Evolutionary conservation across 139 green algal species (phyloP).

Genomic region (Pseudopediastrum boryanum): DNA sequence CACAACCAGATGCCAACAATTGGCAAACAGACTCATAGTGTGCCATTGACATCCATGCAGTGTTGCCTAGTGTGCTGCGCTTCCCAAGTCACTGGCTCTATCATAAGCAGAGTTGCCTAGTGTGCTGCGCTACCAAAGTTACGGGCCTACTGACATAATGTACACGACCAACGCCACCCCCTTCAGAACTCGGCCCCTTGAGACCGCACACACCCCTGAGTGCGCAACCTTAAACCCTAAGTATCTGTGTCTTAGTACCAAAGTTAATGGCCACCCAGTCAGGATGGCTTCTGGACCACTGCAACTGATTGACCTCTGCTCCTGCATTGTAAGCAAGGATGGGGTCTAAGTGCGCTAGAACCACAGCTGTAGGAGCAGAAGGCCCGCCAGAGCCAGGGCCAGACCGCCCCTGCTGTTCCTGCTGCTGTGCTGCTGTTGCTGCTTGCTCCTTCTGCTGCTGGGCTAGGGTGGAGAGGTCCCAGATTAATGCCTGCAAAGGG

Average conservation of each 20-base stretch:
- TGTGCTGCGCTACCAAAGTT: no score
- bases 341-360: conserved; percentile 73
- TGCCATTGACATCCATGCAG: no score
- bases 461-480: conserved; percentile 84
- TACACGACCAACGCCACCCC: no score
- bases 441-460: conserved; percentile 13
- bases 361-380: not conserved
- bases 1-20: no score
- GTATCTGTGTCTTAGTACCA: conserved; percentile 88
- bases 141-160: no score
- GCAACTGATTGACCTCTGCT: conserved; percentile 91
- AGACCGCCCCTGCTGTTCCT: conserved; percentile 36
- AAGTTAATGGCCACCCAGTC: conserved; percentile 96
- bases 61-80: no score
- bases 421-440: conserved; percentile 22
- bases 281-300: conserved; percentile 85
- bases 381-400: not conserved
- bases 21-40: no score
- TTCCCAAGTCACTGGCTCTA: no score
- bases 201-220: no score
- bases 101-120: no score
- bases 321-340: conserved; percentile 93
- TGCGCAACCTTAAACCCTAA: no score
- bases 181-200: no score
- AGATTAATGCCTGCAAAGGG: conserved; percentile 86